Percentiles rank a stretch among this genome's conserved stretches.
Conservation (phyloP, 2,329 filamentous ascomycete genomes). For the Mycogone perniciosa region DNA sequence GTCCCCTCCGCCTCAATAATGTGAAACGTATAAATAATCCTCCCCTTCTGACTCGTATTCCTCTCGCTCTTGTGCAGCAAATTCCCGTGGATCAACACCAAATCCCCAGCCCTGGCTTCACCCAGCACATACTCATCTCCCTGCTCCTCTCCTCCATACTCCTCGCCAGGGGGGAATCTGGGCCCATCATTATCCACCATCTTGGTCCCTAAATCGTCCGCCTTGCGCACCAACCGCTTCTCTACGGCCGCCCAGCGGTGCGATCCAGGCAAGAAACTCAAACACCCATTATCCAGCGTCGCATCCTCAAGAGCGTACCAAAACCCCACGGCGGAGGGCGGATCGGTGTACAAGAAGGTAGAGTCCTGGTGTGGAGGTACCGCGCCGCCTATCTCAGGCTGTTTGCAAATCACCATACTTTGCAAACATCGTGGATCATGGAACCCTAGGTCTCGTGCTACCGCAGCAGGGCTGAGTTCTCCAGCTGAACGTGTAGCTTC, state of each 20-base stretch:
- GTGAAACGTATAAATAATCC: constrained; percentile 97
- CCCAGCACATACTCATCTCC: constrained; percentile 62
- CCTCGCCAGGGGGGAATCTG: constrained; percentile 52
- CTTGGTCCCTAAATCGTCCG: constrained; percentile 51
- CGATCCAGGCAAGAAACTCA: constrained; percentile 79
- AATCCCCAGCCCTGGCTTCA: constrained; percentile 82
- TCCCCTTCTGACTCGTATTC: constrained; percentile 77
- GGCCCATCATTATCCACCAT: constrained; percentile 65
- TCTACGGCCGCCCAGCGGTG: constrained; percentile 67
- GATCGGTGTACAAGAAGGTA: constrained; percentile 85
- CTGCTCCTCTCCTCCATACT: constrained; percentile 39
- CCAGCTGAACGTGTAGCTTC: constrained; percentile 27
- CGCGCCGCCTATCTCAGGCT: constrained; percentile 88
- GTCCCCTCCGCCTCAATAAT: constrained; percentile 75
- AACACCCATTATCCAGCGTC: constrained; percentile 75
- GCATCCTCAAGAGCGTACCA: constrained; percentile 98
- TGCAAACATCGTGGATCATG: constrained; percentile 71
- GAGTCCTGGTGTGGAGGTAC: constrained; percentile 90
- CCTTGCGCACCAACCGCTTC: constrained; percentile 67
- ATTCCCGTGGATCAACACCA: constrained; percentile 95
- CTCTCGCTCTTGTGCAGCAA: constrained; percentile 92
- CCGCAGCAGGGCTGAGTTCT: constrained; percentile 44
- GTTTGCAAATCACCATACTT: constrained; percentile 98
- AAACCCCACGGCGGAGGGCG: constrained; percentile 85
- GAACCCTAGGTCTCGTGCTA: constrained; percentile 69